A percentile compares a stretch with the other conserved stretches of the same genome.
These are phyloP conservation scores for Pleurotus platypus DNA, from an alignment of 768 basidiomycete species.

Conservation along the genomic window DNA sequence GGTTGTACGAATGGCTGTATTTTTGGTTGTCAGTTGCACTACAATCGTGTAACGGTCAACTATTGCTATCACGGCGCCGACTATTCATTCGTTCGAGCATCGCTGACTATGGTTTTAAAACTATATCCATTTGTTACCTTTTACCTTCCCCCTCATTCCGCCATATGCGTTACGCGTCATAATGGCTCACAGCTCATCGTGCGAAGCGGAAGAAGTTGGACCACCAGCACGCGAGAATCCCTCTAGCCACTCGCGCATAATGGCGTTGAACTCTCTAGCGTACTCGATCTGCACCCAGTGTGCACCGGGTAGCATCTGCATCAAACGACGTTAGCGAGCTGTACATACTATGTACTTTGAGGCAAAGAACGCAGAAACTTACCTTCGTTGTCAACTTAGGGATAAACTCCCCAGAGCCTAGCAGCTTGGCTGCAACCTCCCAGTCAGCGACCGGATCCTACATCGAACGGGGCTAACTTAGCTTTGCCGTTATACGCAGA, in stretches of 20 bases:
- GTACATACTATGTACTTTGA: background rate
- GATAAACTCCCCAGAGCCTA: constrained; percentile 34
- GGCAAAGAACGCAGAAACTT: background rate
- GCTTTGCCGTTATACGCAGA: background rate
- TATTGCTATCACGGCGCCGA: too few species aligned
- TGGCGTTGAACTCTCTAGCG: constrained; percentile 46
- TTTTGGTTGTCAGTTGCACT: too few species aligned
- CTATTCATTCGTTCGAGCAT: too few species aligned
- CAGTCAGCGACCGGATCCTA: constrained; percentile 51
- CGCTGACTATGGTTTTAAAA: too few species aligned
- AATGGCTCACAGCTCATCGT: too few species aligned
- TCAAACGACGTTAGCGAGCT: background rate
- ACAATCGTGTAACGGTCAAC: too few species aligned
- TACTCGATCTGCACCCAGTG: constrained; percentile 72
- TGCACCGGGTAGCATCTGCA: constrained; percentile 47
- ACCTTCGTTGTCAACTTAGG: constrained; percentile 39
- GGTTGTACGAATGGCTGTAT: background rate
- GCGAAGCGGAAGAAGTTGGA: too few species aligned
- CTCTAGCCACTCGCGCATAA: constrained; percentile 51
- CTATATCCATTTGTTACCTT: too few species aligned
- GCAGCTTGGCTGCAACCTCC: constrained; percentile 24
- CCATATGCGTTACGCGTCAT: too few species aligned
- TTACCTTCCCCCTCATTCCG: too few species aligned
- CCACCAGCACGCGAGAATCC: background rate
- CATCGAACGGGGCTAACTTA: background rate